Conservation (phyloP, 2,329 filamentous ascomycete species). For the Xylaria digitata region DNA sequence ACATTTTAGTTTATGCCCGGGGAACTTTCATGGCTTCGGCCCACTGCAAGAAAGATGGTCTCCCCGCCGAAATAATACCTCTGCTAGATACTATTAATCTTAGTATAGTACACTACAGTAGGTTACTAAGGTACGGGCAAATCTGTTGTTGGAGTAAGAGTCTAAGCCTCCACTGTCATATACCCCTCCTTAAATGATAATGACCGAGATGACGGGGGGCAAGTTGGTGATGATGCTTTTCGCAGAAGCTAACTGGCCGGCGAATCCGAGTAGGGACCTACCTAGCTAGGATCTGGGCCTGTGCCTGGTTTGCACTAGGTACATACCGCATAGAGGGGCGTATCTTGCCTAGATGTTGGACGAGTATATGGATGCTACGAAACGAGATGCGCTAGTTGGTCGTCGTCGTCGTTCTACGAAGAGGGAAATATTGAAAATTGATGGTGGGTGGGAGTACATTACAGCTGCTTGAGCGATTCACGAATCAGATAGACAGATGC, state of each 20-base stretch:
- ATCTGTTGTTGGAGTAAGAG: neutral
- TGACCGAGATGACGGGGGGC: slow-evolving; percentile 3
- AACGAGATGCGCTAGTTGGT: neutral
- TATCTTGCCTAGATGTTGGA: no score
- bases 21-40: neutral
- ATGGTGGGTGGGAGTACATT: slow-evolving; percentile 4
- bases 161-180: neutral
- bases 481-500: neutral
- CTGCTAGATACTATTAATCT: no score
- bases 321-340: neutral
- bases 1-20: neutral
- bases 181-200: slow-evolving; percentile 8
- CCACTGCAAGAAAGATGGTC: slow-evolving; percentile 10
- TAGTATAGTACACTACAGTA: neutral
- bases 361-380: neutral
- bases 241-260: neutral
- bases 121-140: neutral
- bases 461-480: neutral
- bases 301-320: neutral
- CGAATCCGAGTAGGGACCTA: neutral
- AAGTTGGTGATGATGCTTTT: slow-evolving; percentile 2
- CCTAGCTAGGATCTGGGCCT: no score
- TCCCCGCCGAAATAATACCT: slow-evolving; percentile 1
- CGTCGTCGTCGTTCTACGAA: neutral
- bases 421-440: neutral